phyloP scores from a whole-genome alignment of 345 rosid genomes.

The Noccaea caerulescens region DNA sequence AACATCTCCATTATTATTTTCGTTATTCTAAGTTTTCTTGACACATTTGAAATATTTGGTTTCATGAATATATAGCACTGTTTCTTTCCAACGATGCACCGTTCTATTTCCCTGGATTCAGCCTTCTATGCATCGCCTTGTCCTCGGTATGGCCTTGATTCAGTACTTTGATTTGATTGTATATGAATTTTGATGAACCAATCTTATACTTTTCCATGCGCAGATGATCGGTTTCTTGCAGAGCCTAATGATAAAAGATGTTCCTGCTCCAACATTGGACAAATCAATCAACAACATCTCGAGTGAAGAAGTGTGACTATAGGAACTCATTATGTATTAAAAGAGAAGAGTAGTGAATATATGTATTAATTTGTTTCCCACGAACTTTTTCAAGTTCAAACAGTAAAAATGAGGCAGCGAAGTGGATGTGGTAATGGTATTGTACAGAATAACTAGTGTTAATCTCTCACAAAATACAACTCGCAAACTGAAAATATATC shows the following conservation, averaged over 20 bases:
- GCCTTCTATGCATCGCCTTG: slow-evolving; percentile 65
- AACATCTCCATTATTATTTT: not conserved
- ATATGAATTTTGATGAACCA: slow-evolving; percentile 1
- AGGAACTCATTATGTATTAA: not conserved
- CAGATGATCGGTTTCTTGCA: slow-evolving; percentile 81
- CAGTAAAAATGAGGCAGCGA: not conserved
- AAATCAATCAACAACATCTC: slow-evolving; percentile 19
- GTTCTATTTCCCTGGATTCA: slow-evolving; percentile 86
- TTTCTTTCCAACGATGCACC: slow-evolving; percentile 83
- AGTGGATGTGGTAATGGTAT: too few relatives aligned
- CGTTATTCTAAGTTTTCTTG: not conserved
- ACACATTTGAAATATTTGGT: not conserved
- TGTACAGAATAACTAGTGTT: too few relatives aligned
- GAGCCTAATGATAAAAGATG: slow-evolving; percentile 59
- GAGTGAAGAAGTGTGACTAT: slow-evolving; percentile 26
- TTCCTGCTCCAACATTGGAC: slow-evolving; percentile 35
- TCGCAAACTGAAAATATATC: not conserved
- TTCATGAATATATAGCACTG: slow-evolving; percentile 53
- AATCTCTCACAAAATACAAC: not conserved
- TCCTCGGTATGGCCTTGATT: slow-evolving; percentile 50
- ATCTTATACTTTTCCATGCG: not conserved
- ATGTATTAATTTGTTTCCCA: not conserved
- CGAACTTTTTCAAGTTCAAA: not conserved
- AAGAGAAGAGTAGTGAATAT: slow-evolving; percentile 4
- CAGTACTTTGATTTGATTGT: not conserved